A percentile compares a stretch with the other conserved stretches of the same genome.
Conservation (phyloP, 2,329 filamentous ascomycete species). For the Fusarium sp. region DNA sequence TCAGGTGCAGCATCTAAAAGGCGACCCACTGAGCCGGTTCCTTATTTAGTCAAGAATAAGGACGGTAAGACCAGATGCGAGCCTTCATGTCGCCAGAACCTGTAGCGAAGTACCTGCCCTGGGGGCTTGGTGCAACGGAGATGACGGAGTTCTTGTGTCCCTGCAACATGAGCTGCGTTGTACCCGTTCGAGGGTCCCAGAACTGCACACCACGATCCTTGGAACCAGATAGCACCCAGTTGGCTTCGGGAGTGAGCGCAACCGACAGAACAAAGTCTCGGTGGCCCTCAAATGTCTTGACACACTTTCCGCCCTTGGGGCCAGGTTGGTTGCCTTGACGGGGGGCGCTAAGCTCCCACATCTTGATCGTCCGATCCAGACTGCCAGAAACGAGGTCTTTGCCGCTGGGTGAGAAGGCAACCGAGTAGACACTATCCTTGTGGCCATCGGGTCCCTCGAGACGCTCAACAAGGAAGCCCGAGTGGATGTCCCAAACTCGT, state of each 20-base stretch:
- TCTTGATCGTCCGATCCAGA: slow-evolving; percentile 98
- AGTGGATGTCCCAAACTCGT: slow-evolving; percentile 93
- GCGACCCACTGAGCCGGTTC: slow-evolving; percentile 28
- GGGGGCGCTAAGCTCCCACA: slow-evolving; percentile 92
- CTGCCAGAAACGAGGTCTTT: slow-evolving; percentile 94
- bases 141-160: slow-evolving; percentile 99
- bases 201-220: slow-evolving; percentile 99
- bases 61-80: slow-evolving; percentile 91
- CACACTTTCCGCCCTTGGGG: slow-evolving; percentile 90
- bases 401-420: slow-evolving; percentile 94
- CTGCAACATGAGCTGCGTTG: slow-evolving; percentile 97
- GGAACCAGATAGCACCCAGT: slow-evolving; percentile 97
- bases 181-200: slow-evolving; percentile 95
- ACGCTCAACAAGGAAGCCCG: slow-evolving; percentile 88
- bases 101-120: slow-evolving; percentile 90
- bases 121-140: slow-evolving; percentile 93
- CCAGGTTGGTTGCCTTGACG: slow-evolving; percentile 76
- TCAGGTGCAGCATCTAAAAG: slow-evolving; percentile 27
- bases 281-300: slow-evolving; percentile 97
- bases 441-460: slow-evolving; percentile 94
- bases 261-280: slow-evolving; percentile 98
- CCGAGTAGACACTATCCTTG: slow-evolving; percentile 96
- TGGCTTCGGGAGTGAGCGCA: slow-evolving; percentile 91
- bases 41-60: slow-evolving; percentile 54
- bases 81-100: slow-evolving; percentile 98